Evolutionary conservation across 2,329 filamentous ascomycete species (phyloP), one percentile per base, ranked within the genome.

Genomic region (Arachnopeziza araneosa): DNA sequence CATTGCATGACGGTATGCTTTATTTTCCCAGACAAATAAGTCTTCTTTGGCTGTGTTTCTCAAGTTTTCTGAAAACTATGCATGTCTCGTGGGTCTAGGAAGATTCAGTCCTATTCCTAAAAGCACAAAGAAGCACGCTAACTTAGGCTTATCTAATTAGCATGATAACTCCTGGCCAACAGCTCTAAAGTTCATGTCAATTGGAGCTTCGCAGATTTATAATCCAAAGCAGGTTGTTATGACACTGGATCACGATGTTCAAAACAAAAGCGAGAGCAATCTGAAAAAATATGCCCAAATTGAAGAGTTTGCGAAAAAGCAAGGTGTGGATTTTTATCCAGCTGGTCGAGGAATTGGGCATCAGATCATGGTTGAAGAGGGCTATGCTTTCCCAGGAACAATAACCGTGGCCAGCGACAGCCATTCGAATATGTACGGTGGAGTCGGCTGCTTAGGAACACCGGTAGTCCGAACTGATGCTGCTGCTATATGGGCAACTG

Each of bases 351-450:
- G 91, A 14, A 96, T 96, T 69, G 93, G 92, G 0, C 93, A 97
- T 73, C 93, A 97, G 74, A 87, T 93, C 67, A 92, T 95, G 89
- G 84, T 96, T 0, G 92, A 96, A 73, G 91, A 91, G 73, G 88
- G 86, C 17, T 91, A 80, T 79, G 88, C 79, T 69, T 98, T 91
- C 91, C 93, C 93, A 0, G 89, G 90, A 1, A 96, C 90, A 0
- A 74, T 97, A 55, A 84, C 83, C 0, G 92, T 97, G 1, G 93
- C 90, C 0, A 89, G 84, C 0, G 89, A 93, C 73, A 83, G 79
- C 52, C 92, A 97, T 73, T 84, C 80, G 32, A 95, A 92, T 74
- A 88, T 88, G 80, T 97, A 97, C 68, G 91, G 91, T 50, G 91
- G 88, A 44, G 79, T 96, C 7, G 87, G 86, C 1, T 88, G 83